Conservation (phyloP, 495 filamentous ascomycete genomes). For the Astrocystis sublimbata region DNA sequence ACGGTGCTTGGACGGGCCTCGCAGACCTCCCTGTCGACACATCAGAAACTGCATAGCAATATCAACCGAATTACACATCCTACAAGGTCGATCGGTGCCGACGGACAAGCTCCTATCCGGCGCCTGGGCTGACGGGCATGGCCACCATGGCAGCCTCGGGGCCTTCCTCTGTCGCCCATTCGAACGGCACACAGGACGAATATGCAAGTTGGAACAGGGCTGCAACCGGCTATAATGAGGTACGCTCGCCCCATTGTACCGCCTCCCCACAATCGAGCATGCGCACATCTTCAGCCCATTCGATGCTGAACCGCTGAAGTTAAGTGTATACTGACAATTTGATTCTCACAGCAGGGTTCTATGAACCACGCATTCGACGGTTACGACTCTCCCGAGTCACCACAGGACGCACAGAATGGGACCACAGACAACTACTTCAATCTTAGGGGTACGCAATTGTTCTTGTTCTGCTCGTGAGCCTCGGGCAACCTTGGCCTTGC, state of each 20-base stretch:
- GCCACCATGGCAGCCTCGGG: slow-evolving; percentile 51
- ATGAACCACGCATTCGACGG: slow-evolving; percentile 25
- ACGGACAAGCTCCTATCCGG: slow-evolving; percentile 20
- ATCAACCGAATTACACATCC: not conserved
- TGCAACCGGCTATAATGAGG: slow-evolving; percentile 40
- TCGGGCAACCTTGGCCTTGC: not conserved
- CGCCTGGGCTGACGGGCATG: slow-evolving; percentile 39
- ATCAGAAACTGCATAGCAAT: not conserved
- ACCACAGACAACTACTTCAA: slow-evolving; percentile 23
- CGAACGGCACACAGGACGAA: slow-evolving; percentile 53
- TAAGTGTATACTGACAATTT: slow-evolving; percentile 16
- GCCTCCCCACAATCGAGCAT: not conserved
- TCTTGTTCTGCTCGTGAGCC: not conserved
- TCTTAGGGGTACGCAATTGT: slow-evolving; percentile 24
- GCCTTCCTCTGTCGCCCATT: slow-evolving; percentile 50
- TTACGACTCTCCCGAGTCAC: slow-evolving; percentile 21
- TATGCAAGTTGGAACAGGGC: slow-evolving; percentile 54
- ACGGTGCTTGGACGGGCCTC: not conserved
- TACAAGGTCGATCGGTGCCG: not conserved
- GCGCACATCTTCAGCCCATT: not conserved
- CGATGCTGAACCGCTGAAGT: not conserved
- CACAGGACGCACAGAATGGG: slow-evolving; percentile 37
- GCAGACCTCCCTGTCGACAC: not conserved
- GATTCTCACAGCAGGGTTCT: slow-evolving; percentile 16
- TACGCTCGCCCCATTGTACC: slow-evolving; percentile 24